phyloP scores from a whole-genome alignment of 2,329 filamentous ascomycete genomes.

The Ceratocystis diversiconidia region DNA sequence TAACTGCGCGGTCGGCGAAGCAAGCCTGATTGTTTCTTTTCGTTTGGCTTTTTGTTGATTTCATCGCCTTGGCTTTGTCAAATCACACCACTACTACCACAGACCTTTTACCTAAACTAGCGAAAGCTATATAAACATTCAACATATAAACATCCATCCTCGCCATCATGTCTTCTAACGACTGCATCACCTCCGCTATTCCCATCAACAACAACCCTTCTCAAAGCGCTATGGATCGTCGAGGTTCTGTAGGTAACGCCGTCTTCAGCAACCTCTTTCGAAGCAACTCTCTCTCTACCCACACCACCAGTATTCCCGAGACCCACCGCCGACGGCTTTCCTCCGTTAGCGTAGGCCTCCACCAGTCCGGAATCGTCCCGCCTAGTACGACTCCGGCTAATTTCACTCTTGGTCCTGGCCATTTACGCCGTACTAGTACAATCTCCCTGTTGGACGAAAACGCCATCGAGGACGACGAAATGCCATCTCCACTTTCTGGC shows the following conservation, averaged over 20 bases:
- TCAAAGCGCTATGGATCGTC: slow-evolving; percentile 30
- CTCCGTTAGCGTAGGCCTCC: slow-evolving; percentile 8
- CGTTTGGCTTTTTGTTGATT: too few species aligned
- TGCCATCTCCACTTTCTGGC: slow-evolving; percentile 25
- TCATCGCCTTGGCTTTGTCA: too few species aligned
- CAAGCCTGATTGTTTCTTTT: neutral
- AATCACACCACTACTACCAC: too few species aligned
- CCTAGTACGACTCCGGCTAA: slow-evolving; percentile 33
- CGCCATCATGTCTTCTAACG: slow-evolving; percentile 12
- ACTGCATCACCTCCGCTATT: slow-evolving; percentile 11
- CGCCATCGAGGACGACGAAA: slow-evolving; percentile 56
- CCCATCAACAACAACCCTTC: slow-evolving; percentile 24
- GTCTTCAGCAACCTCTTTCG: slow-evolving; percentile 46
- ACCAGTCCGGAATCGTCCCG: slow-evolving; percentile 23
- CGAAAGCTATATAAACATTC: too few species aligned
- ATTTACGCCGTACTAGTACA: slow-evolving; percentile 52
- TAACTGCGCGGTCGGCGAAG: neutral
- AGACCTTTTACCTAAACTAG: too few species aligned
- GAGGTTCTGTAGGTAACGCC: slow-evolving; percentile 43
- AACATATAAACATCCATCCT: neutral
- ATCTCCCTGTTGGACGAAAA: slow-evolving; percentile 55
- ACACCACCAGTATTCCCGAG: slow-evolving; percentile 34
- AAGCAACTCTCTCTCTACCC: slow-evolving; percentile 37
- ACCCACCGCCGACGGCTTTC: slow-evolving; percentile 49
- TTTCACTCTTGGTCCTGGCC: slow-evolving; percentile 19